Conservation (phyloP, 108 stramenopile species). For the Nannochloropsis oceanica region DNA sequence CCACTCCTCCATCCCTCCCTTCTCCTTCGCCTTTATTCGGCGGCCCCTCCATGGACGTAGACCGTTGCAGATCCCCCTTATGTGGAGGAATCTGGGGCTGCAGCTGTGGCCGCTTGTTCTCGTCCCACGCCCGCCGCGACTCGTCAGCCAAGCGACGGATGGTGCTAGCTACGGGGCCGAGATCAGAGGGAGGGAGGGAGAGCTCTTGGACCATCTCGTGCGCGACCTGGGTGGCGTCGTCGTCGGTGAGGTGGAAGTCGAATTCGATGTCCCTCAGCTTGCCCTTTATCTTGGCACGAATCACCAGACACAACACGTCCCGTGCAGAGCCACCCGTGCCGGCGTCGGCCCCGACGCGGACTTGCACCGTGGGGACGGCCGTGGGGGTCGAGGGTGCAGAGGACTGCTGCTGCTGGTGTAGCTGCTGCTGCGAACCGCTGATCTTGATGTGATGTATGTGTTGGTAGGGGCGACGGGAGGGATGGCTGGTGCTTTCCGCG, state of each 20-base stretch:
- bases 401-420: background rate
- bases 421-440: too few species aligned
- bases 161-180: background rate
- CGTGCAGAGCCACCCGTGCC: background rate
- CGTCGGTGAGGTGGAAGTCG: slow-evolving; percentile 13
- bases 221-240: background rate
- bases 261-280: slow-evolving; percentile 14
- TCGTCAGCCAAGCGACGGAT: background rate
- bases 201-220: background rate
- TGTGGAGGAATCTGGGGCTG: background rate
- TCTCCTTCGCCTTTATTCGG: background rate
- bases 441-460: too few species aligned
- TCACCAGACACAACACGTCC: slow-evolving; percentile 19
- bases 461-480: too few species aligned
- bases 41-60: background rate
- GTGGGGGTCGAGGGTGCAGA: background rate
- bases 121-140: background rate
- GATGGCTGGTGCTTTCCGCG: too few species aligned
- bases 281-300: slow-evolving; percentile 15
- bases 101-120: background rate
- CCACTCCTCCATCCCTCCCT: too few species aligned
- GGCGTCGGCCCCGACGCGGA: background rate
- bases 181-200: background rate
- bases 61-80: background rate
- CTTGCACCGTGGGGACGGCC: background rate